These are phyloP conservation scores for Trametes hirsuta DNA, from an alignment of 1,284 basidiomycete species.

Conservation along the genomic window DNA sequence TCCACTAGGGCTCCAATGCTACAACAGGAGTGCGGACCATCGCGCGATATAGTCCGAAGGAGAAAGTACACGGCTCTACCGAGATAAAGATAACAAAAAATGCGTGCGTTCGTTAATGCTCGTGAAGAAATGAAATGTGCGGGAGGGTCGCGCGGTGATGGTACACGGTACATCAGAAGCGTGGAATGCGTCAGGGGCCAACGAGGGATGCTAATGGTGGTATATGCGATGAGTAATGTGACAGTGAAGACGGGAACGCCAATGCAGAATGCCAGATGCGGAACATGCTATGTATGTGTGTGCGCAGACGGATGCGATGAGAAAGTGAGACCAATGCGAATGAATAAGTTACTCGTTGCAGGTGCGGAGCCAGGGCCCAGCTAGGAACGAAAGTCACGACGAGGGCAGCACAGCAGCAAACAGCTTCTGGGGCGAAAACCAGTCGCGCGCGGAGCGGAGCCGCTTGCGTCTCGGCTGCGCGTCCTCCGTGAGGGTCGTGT, in stretches of 20 bases:
- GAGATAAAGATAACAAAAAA: slow-evolving; percentile 39
- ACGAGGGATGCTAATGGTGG: neutral
- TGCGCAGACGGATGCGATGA: neutral
- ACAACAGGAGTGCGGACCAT: neutral
- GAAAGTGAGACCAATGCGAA: slow-evolving; percentile 15
- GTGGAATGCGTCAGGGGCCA: slow-evolving; percentile 1
- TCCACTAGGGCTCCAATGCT: slow-evolving; percentile 10
- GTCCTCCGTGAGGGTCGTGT: slow-evolving; percentile 31
- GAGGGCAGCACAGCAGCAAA: slow-evolving; percentile 49
- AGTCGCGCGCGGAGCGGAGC: slow-evolving; percentile 54
- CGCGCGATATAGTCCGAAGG: slow-evolving; percentile 5
- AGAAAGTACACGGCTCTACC: slow-evolving; percentile 36
- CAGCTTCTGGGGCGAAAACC: slow-evolving; percentile 61
- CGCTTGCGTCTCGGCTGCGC: slow-evolving; percentile 44
- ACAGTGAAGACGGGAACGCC: neutral
- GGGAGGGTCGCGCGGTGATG: slow-evolving; percentile 4
- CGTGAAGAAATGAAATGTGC: neutral
- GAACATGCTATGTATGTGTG: neutral
- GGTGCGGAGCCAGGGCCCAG: slow-evolving; percentile 1
- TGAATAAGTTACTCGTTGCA: slow-evolving; percentile 17
- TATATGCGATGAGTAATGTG: neutral
- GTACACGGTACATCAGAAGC: slow-evolving; percentile 16
- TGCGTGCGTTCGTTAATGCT: neutral
- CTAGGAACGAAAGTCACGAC: slow-evolving; percentile 32
- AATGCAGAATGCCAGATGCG: neutral